Conservation (phyloP, 106 monocot species). For the Dactylorhiza incarnata region DNA sequence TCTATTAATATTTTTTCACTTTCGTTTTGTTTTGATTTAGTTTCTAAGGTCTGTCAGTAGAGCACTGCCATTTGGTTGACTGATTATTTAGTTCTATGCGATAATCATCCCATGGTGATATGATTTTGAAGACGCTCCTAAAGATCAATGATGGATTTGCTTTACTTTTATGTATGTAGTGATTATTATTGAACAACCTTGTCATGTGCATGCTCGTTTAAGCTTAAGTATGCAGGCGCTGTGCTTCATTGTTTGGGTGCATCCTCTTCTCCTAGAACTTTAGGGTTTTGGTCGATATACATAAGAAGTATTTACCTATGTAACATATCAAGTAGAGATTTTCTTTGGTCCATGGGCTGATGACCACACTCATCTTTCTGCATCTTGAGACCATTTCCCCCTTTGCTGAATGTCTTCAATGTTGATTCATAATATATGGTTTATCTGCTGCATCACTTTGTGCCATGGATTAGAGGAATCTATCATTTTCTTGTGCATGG, state of each 20-base stretch:
- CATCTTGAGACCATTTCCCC: not conserved
- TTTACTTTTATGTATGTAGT: not conserved
- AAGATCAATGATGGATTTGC: not conserved
- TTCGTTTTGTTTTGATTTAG: not conserved
- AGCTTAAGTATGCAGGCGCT: not conserved
- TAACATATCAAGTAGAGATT: not conserved
- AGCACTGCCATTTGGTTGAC: constrained; percentile 1
- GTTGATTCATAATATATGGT: not conserved
- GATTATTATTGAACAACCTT: not conserved
- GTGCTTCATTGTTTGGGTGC: not conserved
- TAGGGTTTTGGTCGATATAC: no score
- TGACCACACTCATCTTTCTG: not conserved
- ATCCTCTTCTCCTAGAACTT: not conserved
- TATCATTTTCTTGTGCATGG: not conserved
- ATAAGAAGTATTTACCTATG: no score
- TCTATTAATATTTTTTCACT: not conserved
- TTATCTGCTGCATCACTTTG: not conserved
- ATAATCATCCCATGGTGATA: not conserved
- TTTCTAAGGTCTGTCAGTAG: not conserved
- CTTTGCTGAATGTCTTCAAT: not conserved
- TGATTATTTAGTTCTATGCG: not conserved
- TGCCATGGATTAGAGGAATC: not conserved
- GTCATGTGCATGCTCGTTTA: not conserved
- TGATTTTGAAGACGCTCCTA: not conserved
- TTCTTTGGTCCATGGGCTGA: not conserved